A percentile compares a stretch with the other conserved stretches of the same genome.
These are phyloP conservation scores for Globisporangium recalcitrans DNA, from an alignment of 352 stramenopile species.

Conservation along the genomic window DNA sequence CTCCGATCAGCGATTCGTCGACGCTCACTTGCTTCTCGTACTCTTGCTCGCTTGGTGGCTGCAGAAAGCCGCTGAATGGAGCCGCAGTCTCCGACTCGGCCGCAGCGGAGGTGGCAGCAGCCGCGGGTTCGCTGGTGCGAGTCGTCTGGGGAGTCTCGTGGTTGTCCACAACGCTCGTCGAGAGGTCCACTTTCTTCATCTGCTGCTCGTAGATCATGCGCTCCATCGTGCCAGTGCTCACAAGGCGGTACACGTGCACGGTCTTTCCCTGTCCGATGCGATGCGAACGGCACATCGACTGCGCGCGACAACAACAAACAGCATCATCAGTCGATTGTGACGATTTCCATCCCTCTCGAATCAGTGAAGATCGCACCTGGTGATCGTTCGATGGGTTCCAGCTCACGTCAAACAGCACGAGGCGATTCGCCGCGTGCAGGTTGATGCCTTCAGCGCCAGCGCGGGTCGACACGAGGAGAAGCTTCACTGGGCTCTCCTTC, in stretches of 20 bases:
- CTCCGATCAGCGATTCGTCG: conserved; percentile 32
- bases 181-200: conserved; percentile 83
- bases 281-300: conserved; percentile 91
- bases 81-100: conserved; percentile 5
- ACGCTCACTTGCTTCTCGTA: conserved; percentile 25
- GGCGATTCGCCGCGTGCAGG: conserved; percentile 81
- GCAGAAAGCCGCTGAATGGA: conserved; percentile 56
- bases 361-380: conserved; percentile 33
- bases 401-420: conserved; percentile 90
- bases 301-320: neutral
- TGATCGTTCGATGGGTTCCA: conserved; percentile 91
- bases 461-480: conserved; percentile 75
- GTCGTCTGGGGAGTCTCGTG: conserved; percentile 12
- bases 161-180: conserved; percentile 70
- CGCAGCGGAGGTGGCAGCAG: conserved; percentile 2
- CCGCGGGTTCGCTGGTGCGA: neutral
- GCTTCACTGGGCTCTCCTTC: conserved; percentile 43
- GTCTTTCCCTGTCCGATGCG: conserved; percentile 87
- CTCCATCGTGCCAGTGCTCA: conserved; percentile 91
- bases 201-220: conserved; percentile 90
- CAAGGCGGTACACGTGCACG: conserved; percentile 90
- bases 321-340: neutral
- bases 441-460: conserved; percentile 88
- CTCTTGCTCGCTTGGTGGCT: conserved; percentile 32
- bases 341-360: neutral